Base-by-base conservation (phyloP, 164 flowering plant species). In the Umbellularia californica region DNA sequence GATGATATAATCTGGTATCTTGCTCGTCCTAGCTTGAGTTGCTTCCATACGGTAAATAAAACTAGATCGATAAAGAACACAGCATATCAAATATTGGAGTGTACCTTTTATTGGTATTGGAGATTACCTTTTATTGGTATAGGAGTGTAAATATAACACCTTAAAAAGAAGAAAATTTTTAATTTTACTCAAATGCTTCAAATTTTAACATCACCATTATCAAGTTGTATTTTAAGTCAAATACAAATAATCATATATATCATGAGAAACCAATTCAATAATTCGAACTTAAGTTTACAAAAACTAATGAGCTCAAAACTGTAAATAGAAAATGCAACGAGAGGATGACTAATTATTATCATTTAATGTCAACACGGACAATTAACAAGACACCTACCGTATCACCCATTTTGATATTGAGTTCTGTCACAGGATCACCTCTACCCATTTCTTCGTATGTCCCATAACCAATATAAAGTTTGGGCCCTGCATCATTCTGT, bases 401-500 rank as follows among this genome's bases (percentile, higher is more conserved):
- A 85, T 95, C 99, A 75, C 88, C 92, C 90, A 88, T 87, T 62
- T 84, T 89, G 81, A 78, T 77, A 77, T 87, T 91, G 69, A 95
- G 92, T 79, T 91, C 87, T 70, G 84, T 86, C 75, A 88, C 92
- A 22, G 97, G 87, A 81, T 91, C 89, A 68, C 97, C 93, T 78
- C 81, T 77, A 73, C 85, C 89, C 82, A 86, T 90, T 82, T 91
- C 96, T 70, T 92, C 92, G 72, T 66, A 69, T 19, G 79, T 81
- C 52, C 99, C 98, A 85, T 91, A 92, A 63, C 94, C 88, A 70
- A 95, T 85, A 70, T 78, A 84, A 74, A 95, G 81, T 81, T 88
- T 92, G 51, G 95, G 97, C 60, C 97, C 99, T 3, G 84, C 90
- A 79, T 93, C 98, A 86, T 88, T 86, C 80, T 90, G 98, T 82